Percentiles rank a stretch among this genome's conserved stretches.
Evolutionary conservation across 768 basidiomycete species (phyloP).

Genomic region (Cystofilobasidium bisporidii): DNA sequence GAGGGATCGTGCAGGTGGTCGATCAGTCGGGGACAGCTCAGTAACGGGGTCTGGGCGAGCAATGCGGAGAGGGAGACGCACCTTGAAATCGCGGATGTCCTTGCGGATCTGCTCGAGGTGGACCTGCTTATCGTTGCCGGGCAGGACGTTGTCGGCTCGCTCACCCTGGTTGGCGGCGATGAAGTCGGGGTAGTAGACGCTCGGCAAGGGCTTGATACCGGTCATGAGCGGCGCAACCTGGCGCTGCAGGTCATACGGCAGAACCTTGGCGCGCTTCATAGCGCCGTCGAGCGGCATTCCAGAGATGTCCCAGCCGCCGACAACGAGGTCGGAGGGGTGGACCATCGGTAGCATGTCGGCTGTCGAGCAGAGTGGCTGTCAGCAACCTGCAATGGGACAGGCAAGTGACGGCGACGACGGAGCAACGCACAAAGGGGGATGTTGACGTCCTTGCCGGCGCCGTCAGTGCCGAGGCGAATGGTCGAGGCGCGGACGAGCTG

Average conservation of each 20-base stretch:
- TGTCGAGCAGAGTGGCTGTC: not conserved
- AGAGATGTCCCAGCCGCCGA: conserved; percentile 96
- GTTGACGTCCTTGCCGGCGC: conserved; percentile 73
- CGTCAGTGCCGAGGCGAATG: conserved; percentile 76
- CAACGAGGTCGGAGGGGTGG: conserved; percentile 92
- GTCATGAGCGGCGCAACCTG: conserved; percentile 83
- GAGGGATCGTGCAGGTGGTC: no score
- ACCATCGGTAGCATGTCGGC: conserved; percentile 10
- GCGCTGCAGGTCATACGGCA: conserved; percentile 93
- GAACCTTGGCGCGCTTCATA: conserved; percentile 84
- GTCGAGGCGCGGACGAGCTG: conserved; percentile 93
- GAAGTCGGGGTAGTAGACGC: conserved; percentile 85
- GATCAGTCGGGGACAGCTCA: no score
- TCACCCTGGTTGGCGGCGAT: conserved; percentile 96
- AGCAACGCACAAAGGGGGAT: conserved; percentile 81
- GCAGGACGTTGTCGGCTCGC: conserved; percentile 85
- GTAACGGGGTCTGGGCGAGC: no score
- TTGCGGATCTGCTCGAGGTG: conserved; percentile 84
- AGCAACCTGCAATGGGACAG: no score
- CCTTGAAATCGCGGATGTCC: conserved; percentile 92
- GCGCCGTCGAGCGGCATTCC: conserved; percentile 73
- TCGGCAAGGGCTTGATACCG: conserved; percentile 60
- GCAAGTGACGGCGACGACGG: no score
- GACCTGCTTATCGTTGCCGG: conserved; percentile 72
- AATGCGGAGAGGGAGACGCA: conserved; percentile 1